Evolutionary conservation across 805 yeast species (phyloP).

Genomic region (Yamadazyma phyllophila): DNA sequence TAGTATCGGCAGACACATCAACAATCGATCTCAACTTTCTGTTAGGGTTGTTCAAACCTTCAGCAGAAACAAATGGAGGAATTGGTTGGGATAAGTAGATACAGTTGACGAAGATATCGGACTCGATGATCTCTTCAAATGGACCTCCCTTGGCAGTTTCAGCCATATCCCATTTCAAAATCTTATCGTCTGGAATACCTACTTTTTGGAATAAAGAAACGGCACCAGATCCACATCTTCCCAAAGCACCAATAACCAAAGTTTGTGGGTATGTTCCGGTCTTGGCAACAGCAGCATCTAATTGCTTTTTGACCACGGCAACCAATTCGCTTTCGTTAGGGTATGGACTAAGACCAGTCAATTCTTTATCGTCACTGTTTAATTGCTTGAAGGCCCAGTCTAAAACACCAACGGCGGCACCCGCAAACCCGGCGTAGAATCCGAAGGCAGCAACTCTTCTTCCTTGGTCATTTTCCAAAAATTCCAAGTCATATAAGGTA

Average conservation of each 20-base stretch:
- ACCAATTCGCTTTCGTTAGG: constrained; percentile 70
- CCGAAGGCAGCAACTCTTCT: constrained; percentile 99
- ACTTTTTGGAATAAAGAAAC: constrained; percentile 74
- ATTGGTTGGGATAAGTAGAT: constrained; percentile 92
- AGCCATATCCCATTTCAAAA: constrained; percentile 92
- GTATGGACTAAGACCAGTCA: constrained; percentile 81
- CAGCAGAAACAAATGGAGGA: constrained; percentile 81
- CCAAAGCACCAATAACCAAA: constrained; percentile 93
- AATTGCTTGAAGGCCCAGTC: constrained; percentile 94
- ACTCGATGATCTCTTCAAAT: constrained; percentile 81
- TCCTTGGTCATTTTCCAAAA: constrained; percentile 88
- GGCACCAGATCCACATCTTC: constrained; percentile 99
- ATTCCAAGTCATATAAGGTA: constrained; percentile 87
- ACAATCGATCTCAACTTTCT: constrained; percentile 90
- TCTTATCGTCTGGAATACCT: constrained; percentile 84
- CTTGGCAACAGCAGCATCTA: constrained; percentile 53
- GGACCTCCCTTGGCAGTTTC: constrained; percentile 99
- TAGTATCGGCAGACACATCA: constrained; percentile 98
- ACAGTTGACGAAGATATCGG: constrained; percentile 93
- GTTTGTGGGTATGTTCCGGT: constrained; percentile 71
- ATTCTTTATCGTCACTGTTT: constrained; percentile 61
- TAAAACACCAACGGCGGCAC: constrained; percentile 93
- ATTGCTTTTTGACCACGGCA: constrained; percentile 61
- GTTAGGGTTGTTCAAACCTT: constrained; percentile 57
- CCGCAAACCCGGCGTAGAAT: constrained; percentile 99